Evolutionary conservation across 2,329 filamentous ascomycete species (phyloP), one percentile per base, ranked within the genome.

Genomic region (Sporothrix brunneoviolacea): DNA sequence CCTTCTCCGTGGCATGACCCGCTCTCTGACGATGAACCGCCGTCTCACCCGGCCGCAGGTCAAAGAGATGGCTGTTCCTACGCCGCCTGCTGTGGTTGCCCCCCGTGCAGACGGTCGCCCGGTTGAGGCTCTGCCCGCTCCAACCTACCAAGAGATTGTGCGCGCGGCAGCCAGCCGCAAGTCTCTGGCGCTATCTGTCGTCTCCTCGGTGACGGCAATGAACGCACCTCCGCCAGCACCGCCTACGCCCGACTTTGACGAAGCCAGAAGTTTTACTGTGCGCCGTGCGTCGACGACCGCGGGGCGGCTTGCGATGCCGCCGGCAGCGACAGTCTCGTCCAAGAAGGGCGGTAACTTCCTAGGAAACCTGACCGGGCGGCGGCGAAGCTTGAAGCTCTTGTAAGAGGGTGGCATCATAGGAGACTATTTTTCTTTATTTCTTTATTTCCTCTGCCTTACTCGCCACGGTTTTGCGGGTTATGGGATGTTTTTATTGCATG

Each of bases 11-110:
- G 67, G 68, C 27, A 63, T 73, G 13, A 64, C 67, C 12, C 72
- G 75, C 58, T 77, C 76, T 3, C 64, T 81, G 38, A 79, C 70
- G 57, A 65, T 82, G 27, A 73, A 73, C 43, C 70, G 72, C 60
- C 79, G 78, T 70, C 71, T 74, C 55, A 81, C 77, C 66, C 70
- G 70, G 49, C 73, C 74, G 8, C 66, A 68, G 22, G 32, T 30
- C 8, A 32, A 24, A 32, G 24, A 30, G 19, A 18, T 36, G 21
- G 42, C 19, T 3, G 42, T n/a, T n/a, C n/a, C n/a, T n/a, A n/a
- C n/a, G n/a, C n/a, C n/a, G n/a, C n/a, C n/a, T n/a, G n/a, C n/a
- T n/a, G n/a, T n/a, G n/a, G n/a, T n/a, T n/a, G n/a, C n/a, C n/a
- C n/a, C n/a, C n/a, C n/a, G n/a, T n/a, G n/a, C n/a, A n/a, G n/a